Evolutionary conservation across 1,284 basidiomycete species (phyloP).

Genomic region (Boletus albobrunnescens): DNA sequence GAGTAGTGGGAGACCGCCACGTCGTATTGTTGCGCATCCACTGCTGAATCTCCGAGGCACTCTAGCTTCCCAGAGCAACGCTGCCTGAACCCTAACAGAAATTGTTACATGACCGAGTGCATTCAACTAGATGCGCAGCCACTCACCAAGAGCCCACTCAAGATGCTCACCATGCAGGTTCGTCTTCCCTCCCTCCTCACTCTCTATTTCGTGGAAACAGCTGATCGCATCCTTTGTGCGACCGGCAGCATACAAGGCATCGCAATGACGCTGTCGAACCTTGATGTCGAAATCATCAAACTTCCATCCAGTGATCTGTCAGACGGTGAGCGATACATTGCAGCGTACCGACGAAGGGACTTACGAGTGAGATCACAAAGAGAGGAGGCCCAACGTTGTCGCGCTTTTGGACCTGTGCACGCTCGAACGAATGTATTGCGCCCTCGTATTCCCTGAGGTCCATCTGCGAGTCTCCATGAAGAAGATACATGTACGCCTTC

Average conservation of each 20-base stretch:
- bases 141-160: too few relatives aligned
- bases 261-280: neutral
- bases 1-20: neutral
- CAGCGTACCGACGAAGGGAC: too few relatives aligned
- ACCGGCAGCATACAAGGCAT: neutral
- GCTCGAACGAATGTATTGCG: neutral
- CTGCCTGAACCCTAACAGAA: too few relatives aligned
- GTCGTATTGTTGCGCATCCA: neutral
- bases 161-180: too few relatives aligned
- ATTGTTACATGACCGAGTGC: too few relatives aligned
- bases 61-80: neutral
- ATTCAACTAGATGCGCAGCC: too few relatives aligned
- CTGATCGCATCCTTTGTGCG: neutral
- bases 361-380: neutral
- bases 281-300: neutral
- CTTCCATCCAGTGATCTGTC: neutral
- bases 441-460: neutral
- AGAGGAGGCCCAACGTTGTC: neutral
- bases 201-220: neutral
- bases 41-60: neutral
- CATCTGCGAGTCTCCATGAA: neutral
- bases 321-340: neutral
- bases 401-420: neutral
- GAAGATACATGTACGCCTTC: neutral
- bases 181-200: too few relatives aligned